Percentiles rank a stretch among this genome's conserved stretches.
Evolutionary conservation across 208 protist genomes (phyloP).

Genomic region (Leptomonas pyrrhocoris): DNA sequence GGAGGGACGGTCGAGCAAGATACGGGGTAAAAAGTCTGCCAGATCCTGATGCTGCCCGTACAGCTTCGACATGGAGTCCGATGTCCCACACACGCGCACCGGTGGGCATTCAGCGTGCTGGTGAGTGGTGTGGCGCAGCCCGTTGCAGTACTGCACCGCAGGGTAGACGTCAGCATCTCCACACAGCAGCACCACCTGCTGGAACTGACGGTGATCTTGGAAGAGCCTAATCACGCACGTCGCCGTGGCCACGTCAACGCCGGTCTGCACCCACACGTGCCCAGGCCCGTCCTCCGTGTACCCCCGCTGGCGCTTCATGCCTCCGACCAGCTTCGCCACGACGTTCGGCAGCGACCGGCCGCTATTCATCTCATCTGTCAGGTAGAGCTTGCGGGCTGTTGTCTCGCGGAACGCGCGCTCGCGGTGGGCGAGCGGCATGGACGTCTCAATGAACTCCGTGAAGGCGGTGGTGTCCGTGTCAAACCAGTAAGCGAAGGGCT

Average conservation of each 20-base stretch:
- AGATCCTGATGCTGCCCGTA: conserved; percentile 85
- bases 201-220: conserved; percentile 60
- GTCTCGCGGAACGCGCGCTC: conserved; percentile 61
- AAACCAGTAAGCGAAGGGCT: conserved; percentile 84
- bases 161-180: conserved; percentile 83
- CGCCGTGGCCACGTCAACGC: conserved; percentile 84
- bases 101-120: conserved; percentile 43
- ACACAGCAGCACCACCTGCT: conserved; percentile 86
- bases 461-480: conserved; percentile 83
- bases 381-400: conserved; percentile 53
- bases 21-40: conserved; percentile 82
- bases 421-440: conserved; percentile 69
- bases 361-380: conserved; percentile 86
- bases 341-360: conserved; percentile 72
- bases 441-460: conserved; percentile 77
- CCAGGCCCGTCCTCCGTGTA: conserved; percentile 77
- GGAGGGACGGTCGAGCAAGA: conserved; percentile 64
- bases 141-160: conserved; percentile 82
- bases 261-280: conserved; percentile 85
- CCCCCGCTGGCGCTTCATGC: conserved; percentile 79
- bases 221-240: conserved; percentile 82
- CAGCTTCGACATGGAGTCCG: conserved; percentile 67
- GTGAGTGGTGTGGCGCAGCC: conserved; percentile 43
- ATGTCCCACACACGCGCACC: conserved; percentile 83
- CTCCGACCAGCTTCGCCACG: conserved; percentile 76